Percentiles rank a stretch among this genome's conserved stretches.
Evolutionary conservation across 2,329 filamentous ascomycete species (phyloP).

Genomic region (Claviceps capensis): DNA sequence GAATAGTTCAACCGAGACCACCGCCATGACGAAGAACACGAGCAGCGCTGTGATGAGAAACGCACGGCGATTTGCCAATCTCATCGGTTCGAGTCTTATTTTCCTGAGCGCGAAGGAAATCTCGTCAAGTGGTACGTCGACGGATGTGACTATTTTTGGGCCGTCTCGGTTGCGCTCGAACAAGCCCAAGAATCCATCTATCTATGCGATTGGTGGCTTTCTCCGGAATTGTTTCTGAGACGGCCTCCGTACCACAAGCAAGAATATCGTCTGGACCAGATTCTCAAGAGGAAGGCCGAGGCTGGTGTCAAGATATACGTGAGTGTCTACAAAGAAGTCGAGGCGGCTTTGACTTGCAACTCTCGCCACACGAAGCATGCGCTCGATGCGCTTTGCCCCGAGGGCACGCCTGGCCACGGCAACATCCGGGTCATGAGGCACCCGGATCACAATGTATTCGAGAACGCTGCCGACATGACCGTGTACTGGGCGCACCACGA

Average conservation of each 20-base stretch:
- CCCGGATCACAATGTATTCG: slow-evolving; percentile 87
- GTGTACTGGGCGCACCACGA: slow-evolving; percentile 98
- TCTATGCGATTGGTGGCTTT: slow-evolving; percentile 95
- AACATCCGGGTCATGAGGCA: slow-evolving; percentile 87
- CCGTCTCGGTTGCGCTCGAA: slow-evolving; percentile 82
- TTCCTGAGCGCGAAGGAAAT: slow-evolving; percentile 75
- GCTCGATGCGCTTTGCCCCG: slow-evolving; percentile 62
- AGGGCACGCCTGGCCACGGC: slow-evolving; percentile 67
- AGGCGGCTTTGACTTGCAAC: slow-evolving; percentile 77
- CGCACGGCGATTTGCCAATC: slow-evolving; percentile 55
- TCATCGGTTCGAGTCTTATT: slow-evolving; percentile 82
- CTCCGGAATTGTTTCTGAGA: slow-evolving; percentile 73
- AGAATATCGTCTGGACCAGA: slow-evolving; percentile 73
- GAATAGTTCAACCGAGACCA: slow-evolving; percentile 67
- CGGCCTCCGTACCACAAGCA: slow-evolving; percentile 72
- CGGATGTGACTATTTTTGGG: slow-evolving; percentile 88
- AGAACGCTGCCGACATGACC: slow-evolving; percentile 90
- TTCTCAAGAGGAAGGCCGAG: slow-evolving; percentile 80
- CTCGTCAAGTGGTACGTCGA: slow-evolving; percentile 96
- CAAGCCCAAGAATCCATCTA: slow-evolving; percentile 87
- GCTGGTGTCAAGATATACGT: slow-evolving; percentile 90
- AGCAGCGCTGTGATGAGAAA: slow-evolving; percentile 71
- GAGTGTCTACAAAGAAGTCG: slow-evolving; percentile 80
- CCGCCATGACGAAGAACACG: slow-evolving; percentile 87
- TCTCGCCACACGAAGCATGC: slow-evolving; percentile 86